Base-by-base conservation (phyloP, 2,329 filamentous ascomycete species). In the Colletotrichum sp. region DNA sequence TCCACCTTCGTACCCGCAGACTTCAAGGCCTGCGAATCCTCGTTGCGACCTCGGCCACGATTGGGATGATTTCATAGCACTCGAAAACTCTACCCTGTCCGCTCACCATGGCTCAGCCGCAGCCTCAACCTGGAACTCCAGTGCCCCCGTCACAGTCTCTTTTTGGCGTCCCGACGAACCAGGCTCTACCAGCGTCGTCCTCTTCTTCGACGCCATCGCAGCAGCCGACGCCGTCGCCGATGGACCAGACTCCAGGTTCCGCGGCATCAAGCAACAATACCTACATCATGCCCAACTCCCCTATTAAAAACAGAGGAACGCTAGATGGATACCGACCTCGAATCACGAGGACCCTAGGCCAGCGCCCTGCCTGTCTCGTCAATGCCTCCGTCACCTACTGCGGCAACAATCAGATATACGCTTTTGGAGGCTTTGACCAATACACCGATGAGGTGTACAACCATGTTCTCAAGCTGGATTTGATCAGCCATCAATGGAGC, bases 391-490 rank as follows among this genome's bases (percentile, higher is more conserved):
- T 99, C 77, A 99, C 97, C n/a, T 98, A 98, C 84, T 98, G 97
- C 82, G 96, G 96, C 76, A 97, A 98, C 86, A 97, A 99, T 84
- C 93, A 97, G 85, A 99, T 99, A 80, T 99, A 98, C 85, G 97
- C 96, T 13, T 99, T 99, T 88, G 97, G 97, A 59, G 97, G 97
- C 22, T 99, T 99, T 82, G 97, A 99, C 83, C 96, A 99, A 85
- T 99, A 98, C 83, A 99, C 97, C 1, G 97, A 99, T 84, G 97
- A 99, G 88, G 95, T 99, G 22, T 99, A 99, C 87, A 99, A 99
- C 83, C 97, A 99, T 87, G 97, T 99, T 57, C 89, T 99, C 78
- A 93, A 93, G 80, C 88, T 99, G 68, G 96, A 99, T 84, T 90
- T 99, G 78, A 90, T 94, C 77, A 96, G 94, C 78, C 93, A 97